Evolutionary conservation across 78 protist genomes (phyloP).

Genomic region (Dictyostelium purpureum): DNA sequence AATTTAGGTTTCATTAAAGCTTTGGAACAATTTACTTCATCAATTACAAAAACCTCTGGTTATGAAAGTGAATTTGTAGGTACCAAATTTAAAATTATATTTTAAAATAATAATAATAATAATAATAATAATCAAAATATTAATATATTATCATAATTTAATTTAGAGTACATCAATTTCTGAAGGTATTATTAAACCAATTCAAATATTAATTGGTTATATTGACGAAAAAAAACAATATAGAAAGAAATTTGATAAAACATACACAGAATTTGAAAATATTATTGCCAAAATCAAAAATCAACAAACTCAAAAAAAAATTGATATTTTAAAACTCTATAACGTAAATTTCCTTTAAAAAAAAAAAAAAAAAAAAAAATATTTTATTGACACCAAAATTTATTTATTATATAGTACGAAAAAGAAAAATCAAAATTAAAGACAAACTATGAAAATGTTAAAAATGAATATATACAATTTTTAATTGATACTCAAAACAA

Average conservation of each 20-base stretch:
- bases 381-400: no score
- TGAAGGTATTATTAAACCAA: slow-evolving; percentile 61
- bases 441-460: slow-evolving; percentile 28
- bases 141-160: not conserved
- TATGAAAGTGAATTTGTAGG: slow-evolving; percentile 21
- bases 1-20: slow-evolving; percentile 55
- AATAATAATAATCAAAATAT: not conserved
- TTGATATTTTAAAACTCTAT: slow-evolving; percentile 61
- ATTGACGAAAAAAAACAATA: slow-evolving; percentile 61
- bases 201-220: slow-evolving; percentile 3
- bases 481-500: slow-evolving; percentile 50
- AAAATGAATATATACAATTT: slow-evolving; percentile 41
- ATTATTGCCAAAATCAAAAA: slow-evolving; percentile 30
- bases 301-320: slow-evolving; percentile 63
- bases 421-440: slow-evolving; percentile 67
- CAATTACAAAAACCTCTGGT: slow-evolving; percentile 49
- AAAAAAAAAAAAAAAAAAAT: not conserved
- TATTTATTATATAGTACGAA: slow-evolving; percentile 69
- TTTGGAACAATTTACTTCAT: slow-evolving; percentile 56
- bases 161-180: not conserved
- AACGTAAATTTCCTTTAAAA: slow-evolving; percentile 14
- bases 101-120: not conserved
- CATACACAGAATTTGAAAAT: slow-evolving; percentile 35
- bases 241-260: slow-evolving; percentile 71
- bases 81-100: not conserved